phyloP scores from a whole-genome alignment of 208 protist genomes.

The Entamoeba moshkovskii region DNA sequence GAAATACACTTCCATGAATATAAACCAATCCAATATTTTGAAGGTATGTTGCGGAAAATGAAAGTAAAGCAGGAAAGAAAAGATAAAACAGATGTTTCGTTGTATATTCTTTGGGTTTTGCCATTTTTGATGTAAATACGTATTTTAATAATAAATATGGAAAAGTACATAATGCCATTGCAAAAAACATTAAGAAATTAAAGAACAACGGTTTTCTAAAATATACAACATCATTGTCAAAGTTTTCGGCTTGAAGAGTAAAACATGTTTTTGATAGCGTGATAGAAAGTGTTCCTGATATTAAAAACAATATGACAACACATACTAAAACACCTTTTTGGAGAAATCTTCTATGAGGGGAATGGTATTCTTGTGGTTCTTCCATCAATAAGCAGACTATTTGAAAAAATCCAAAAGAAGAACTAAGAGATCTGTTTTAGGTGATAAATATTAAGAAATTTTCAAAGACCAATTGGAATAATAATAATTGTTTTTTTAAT shows the following conservation, averaged over 20 bases:
- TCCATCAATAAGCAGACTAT: too few species aligned
- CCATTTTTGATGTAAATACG: background rate
- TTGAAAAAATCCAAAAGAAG: too few species aligned
- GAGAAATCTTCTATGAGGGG: too few species aligned
- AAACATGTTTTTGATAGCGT: background rate
- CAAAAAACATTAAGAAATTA: background rate
- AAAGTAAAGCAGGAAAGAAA: conserved; percentile 33
- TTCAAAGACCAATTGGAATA: too few species aligned
- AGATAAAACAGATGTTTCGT: background rate
- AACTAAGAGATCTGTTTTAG: too few species aligned
- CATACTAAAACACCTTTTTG: too few species aligned
- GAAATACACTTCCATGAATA: conserved; percentile 63
- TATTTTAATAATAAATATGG: background rate
- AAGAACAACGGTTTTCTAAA: background rate
- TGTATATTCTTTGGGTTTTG: background rate
- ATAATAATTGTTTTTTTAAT: too few species aligned
- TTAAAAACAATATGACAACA: background rate
- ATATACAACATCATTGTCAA: background rate
- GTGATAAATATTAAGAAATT: too few species aligned
- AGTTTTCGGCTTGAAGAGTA: background rate
- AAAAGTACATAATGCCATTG: background rate
- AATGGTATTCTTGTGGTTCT: too few species aligned
- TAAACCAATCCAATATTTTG: conserved; percentile 64
- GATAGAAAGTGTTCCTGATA: background rate
- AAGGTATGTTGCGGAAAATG: conserved; percentile 58